Percentiles rank a stretch among this genome's conserved stretches.
Conservation (phyloP, 2,329 filamentous ascomycete genomes). For the Colletotrichum gigasporum region DNA sequence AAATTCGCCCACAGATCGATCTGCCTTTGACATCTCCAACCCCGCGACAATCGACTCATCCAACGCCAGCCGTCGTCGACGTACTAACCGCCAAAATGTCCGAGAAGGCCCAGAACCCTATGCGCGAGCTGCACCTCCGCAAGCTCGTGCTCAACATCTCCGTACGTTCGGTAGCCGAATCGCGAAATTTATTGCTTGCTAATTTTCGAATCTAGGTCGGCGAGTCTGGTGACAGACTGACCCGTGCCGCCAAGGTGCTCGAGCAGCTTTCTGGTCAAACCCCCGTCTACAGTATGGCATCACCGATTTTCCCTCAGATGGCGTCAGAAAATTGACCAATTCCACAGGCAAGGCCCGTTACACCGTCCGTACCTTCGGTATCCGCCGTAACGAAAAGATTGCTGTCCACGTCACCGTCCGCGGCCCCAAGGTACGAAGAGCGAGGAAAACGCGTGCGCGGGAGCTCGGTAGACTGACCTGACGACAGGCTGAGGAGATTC, state of each 20-base stretch:
- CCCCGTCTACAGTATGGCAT: conserved; percentile 92
- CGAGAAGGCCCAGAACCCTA: conserved; percentile 96
- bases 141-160: conserved; percentile 99
- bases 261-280: conserved; percentile 99
- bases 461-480: not conserved
- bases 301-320: not conserved
- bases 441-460: not conserved
- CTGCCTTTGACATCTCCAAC: conserved; percentile 17
- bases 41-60: conserved; percentile 33
- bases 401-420: conserved; percentile 99
- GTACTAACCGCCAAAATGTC: conserved; percentile 56
- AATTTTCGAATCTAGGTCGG: conserved; percentile 67
- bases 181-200: not conserved
- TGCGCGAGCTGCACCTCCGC: conserved; percentile 99
- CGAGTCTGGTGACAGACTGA: conserved; percentile 99
- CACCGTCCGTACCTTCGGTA: conserved; percentile 99
- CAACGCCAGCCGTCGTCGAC: conserved; percentile 41
- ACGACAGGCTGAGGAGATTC: conserved; percentile 90
- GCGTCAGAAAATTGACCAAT: not conserved
- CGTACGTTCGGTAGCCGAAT: conserved; percentile 10
- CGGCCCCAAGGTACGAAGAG: conserved; percentile 74
- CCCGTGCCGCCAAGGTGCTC: conserved; percentile 99
- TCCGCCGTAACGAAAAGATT: conserved; percentile 99
- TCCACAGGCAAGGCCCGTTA: conserved; percentile 94
- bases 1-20: too few species aligned